phyloP scores from a whole-genome alignment of 768 basidiomycete species.

The Collybia nuda region DNA sequence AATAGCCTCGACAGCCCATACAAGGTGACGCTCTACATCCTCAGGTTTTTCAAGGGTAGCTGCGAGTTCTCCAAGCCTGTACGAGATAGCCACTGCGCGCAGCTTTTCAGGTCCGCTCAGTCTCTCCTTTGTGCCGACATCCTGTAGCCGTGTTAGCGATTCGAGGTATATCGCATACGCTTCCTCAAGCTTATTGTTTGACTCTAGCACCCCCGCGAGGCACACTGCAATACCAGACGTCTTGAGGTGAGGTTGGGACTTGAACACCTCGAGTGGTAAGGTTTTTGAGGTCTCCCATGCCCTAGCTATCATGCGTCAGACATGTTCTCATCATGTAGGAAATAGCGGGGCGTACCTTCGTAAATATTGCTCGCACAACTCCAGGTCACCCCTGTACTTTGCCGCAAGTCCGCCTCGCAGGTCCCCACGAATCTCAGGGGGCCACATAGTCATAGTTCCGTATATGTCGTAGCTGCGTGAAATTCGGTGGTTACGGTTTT shows the following conservation, averaged over 20 bases:
- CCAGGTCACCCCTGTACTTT: conserved; percentile 54
- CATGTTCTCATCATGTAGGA: background rate
- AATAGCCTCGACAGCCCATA: conserved; percentile 42
- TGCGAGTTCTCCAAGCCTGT: conserved; percentile 45
- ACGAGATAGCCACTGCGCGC: conserved; percentile 38
- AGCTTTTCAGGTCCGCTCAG: conserved; percentile 29
- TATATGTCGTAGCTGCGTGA: conserved; percentile 57
- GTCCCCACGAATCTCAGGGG: conserved; percentile 58
- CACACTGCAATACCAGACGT: conserved; percentile 64
- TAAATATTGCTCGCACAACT: conserved; percentile 51
- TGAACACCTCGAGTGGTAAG: conserved; percentile 38
- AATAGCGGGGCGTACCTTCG: conserved; percentile 35
- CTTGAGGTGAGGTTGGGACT: conserved; percentile 58
- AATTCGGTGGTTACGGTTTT: too few species aligned
- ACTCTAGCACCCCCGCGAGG: conserved; percentile 57
- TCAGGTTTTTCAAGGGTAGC: conserved; percentile 28
- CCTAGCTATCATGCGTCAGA: conserved; percentile 29
- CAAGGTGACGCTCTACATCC: conserved; percentile 44
- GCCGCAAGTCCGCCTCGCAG: conserved; percentile 66
- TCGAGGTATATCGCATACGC: conserved; percentile 41
- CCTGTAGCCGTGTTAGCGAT: conserved; percentile 30
- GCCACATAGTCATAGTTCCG: conserved; percentile 63
- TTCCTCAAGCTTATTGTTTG: conserved; percentile 27
- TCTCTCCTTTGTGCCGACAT: conserved; percentile 15
- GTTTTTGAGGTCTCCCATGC: conserved; percentile 55